Conservation (phyloP, 805 yeast species). For the Candida awuae region DNA sequence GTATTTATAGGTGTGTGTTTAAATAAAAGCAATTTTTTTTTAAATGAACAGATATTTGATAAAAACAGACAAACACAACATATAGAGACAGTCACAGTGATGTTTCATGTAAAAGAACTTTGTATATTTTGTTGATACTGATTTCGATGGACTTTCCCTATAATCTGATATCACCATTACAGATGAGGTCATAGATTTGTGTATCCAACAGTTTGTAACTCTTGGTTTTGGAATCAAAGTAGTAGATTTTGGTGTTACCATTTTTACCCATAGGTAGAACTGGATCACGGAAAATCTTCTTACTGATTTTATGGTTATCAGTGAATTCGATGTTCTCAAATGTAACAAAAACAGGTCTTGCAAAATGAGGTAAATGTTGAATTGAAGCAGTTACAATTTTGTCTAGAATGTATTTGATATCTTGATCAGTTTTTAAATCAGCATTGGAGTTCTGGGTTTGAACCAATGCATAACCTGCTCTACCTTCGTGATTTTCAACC, state of each 20-base stretch:
- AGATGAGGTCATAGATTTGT: constrained; percentile 42
- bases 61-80: too few species aligned
- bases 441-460: constrained; percentile 31
- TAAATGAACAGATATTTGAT: too few species aligned
- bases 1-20: too few species aligned
- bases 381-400: constrained; percentile 31
- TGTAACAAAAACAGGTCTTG: constrained; percentile 76
- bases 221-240: constrained; percentile 43
- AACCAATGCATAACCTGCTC: constrained; percentile 85
- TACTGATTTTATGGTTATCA: constrained; percentile 78
- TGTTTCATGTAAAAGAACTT: too few species aligned
- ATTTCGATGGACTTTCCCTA: not conserved
- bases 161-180: constrained; percentile 16
- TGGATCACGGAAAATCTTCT: constrained; percentile 60
- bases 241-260: constrained; percentile 57
- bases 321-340: constrained; percentile 58
- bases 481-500: constrained; percentile 84
- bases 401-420: constrained; percentile 29
- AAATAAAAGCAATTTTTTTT: too few species aligned
- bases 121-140: too few species aligned
- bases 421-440: constrained; percentile 24
- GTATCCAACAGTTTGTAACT: constrained; percentile 51
- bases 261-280: constrained; percentile 57
- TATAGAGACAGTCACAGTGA: too few species aligned
- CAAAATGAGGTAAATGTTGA: constrained; percentile 65